A percentile compares a stretch with the other conserved stretches of the same genome.
phyloP scores from a whole-genome alignment of 768 basidiomycete species.

The Infundibulicybe gibba region DNA sequence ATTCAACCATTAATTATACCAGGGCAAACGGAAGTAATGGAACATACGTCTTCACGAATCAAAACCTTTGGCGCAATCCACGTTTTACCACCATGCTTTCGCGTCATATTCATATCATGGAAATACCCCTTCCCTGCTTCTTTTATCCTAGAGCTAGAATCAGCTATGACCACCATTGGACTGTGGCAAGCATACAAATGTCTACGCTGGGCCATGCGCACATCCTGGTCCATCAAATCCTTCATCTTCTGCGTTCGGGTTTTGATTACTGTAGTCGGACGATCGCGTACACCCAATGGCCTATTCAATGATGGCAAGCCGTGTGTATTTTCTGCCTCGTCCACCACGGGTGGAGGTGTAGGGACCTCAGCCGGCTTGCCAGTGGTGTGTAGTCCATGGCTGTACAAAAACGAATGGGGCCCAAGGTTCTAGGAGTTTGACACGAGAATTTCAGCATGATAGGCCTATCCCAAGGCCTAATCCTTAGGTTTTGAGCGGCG shows the following conservation, averaged over 20 bases:
- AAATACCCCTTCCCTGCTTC: conserved; percentile 80
- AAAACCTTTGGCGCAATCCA: conserved; percentile 91
- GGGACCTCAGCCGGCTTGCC: neutral
- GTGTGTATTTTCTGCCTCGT: conserved; percentile 12
- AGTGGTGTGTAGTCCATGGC: neutral
- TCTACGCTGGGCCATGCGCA: conserved; percentile 63
- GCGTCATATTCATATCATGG: conserved; percentile 74
- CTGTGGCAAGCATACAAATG: conserved; percentile 42
- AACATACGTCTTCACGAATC: conserved; percentile 84
- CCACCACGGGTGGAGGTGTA: neutral
- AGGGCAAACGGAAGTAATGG: neutral
- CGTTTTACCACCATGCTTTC: conserved; percentile 85
- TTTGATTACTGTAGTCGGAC: conserved; percentile 57
- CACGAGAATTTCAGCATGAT: too few relatives aligned
- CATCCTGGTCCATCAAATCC: conserved; percentile 70
- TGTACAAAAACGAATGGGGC: too few relatives aligned
- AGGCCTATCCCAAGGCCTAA: too few relatives aligned
- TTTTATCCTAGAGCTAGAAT: conserved; percentile 31
- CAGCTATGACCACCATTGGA: neutral
- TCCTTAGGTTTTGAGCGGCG: too few relatives aligned
- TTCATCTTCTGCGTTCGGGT: conserved; percentile 60
- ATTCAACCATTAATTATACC: neutral
- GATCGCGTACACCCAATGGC: conserved; percentile 74
- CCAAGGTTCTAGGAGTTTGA: too few relatives aligned
- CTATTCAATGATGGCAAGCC: conserved; percentile 42